These are phyloP conservation scores for Hymenoscyphus fructigenus DNA, from an alignment of 2,329 filamentous ascomycete species.

Conservation along the genomic window DNA sequence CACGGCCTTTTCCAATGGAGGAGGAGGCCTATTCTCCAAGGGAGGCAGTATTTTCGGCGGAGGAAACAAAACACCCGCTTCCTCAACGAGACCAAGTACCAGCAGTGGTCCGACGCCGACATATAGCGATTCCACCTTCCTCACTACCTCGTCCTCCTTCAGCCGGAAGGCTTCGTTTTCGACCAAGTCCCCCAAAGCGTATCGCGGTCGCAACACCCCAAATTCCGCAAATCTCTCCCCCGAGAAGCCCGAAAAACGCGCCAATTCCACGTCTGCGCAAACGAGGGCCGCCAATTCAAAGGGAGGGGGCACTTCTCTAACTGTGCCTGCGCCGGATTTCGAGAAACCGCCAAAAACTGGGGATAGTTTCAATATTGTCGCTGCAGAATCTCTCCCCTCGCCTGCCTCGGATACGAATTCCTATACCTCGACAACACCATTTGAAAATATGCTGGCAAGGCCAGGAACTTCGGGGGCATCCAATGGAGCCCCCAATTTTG, in stretches of 20 bases:
- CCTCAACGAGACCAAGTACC: slow-evolving; percentile 31
- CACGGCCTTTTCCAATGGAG: slow-evolving; percentile 15
- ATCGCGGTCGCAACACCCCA: slow-evolving; percentile 42
- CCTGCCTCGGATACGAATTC: slow-evolving; percentile 25
- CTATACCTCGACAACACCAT: slow-evolving; percentile 29
- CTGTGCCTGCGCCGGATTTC: slow-evolving; percentile 9
- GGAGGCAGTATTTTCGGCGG: slow-evolving; percentile 26
- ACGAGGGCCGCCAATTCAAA: slow-evolving; percentile 19
- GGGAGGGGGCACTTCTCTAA: background rate
- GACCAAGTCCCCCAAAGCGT: slow-evolving; percentile 27
- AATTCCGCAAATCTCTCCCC: slow-evolving; percentile 14
- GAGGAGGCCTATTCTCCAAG: slow-evolving; percentile 19
- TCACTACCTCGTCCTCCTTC: slow-evolving; percentile 52
- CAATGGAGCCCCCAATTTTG: slow-evolving; percentile 18
- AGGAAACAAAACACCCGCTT: slow-evolving; percentile 30
- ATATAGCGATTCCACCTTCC: slow-evolving; percentile 24
- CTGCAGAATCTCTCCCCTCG: slow-evolving; percentile 18
- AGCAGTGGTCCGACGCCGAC: slow-evolving; percentile 27
- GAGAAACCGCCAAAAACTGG: slow-evolving; percentile 20
- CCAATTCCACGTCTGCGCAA: slow-evolving; percentile 20
- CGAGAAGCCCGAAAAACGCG: slow-evolving; percentile 20
- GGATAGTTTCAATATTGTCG: slow-evolving; percentile 26
- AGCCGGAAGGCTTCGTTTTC: slow-evolving; percentile 42
- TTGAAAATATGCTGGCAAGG: slow-evolving; percentile 35
- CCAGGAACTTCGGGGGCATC: slow-evolving; percentile 27